Conservation (phyloP, 805 yeast species). For the Teunomyces cretensis region DNA sequence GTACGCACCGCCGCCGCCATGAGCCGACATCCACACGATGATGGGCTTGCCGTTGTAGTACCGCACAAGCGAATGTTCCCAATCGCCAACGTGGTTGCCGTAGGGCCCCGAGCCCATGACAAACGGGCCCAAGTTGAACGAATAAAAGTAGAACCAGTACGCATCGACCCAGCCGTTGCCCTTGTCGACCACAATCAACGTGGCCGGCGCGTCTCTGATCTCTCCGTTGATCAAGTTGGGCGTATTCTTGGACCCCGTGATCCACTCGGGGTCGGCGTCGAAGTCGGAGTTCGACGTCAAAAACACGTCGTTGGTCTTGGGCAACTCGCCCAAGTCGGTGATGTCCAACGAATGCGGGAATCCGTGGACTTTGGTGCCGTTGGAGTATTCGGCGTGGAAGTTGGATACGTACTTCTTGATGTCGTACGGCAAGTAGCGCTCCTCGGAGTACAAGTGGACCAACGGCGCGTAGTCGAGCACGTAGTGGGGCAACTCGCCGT, state of each 20-base stretch:
- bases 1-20: constrained; percentile 95
- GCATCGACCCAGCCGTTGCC: constrained; percentile 96
- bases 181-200: constrained; percentile 81
- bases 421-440: constrained; percentile 81
- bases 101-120: constrained; percentile 98
- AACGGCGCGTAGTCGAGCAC: constrained; percentile 69
- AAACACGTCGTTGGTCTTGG: constrained; percentile 43
- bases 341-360: constrained; percentile 34
- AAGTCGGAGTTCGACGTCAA: constrained; percentile 73
- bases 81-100: constrained; percentile 96
- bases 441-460: constrained; percentile 87
- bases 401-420: constrained; percentile 65
- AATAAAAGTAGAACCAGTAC: constrained; percentile 93
- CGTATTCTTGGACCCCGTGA: constrained; percentile 66
- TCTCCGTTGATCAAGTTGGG: constrained; percentile 75
- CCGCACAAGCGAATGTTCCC: constrained; percentile 93
- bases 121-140: constrained; percentile 92
- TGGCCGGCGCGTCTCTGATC: constrained; percentile 75
- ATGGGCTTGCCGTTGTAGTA: constrained; percentile 79
- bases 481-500: constrained; percentile 64
- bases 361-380: constrained; percentile 44
- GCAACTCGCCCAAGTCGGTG: constrained; percentile 30
- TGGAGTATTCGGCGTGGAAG: constrained; percentile 55
- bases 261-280: constrained; percentile 72
- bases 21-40: constrained; percentile 95